Conservation (phyloP, 257 asterid species). For the Petunia axillaris region DNA sequence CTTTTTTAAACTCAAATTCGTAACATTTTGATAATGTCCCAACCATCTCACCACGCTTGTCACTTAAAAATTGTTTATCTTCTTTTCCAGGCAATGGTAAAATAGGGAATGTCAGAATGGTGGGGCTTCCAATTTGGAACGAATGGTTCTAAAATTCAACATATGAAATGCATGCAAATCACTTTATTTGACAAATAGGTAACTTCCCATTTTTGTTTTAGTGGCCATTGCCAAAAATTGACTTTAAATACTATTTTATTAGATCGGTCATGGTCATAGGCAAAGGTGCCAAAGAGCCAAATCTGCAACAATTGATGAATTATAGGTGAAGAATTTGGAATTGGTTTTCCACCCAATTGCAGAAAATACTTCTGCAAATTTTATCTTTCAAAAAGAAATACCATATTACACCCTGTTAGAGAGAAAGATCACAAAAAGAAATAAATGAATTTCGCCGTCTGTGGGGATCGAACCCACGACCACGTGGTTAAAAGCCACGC, state of each 20-base stretch:
- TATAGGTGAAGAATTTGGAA: neutral
- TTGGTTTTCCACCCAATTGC: neutral
- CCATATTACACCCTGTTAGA: too few relatives aligned
- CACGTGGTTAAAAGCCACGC: constrained; percentile 99
- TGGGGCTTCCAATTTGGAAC: neutral
- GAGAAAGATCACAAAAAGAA: too few relatives aligned
- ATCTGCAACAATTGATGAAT: neutral
- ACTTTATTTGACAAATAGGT: neutral
- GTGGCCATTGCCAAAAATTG: neutral
- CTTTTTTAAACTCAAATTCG: too few relatives aligned
- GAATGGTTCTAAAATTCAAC: neutral
- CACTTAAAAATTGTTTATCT: too few relatives aligned
- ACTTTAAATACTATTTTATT: neutral
- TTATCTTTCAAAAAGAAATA: too few relatives aligned
- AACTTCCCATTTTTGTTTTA: neutral
- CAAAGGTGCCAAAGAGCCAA: neutral
- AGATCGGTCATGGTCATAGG: neutral
- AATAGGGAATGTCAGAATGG: neutral
- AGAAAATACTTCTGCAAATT: too few relatives aligned
- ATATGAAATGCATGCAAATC: neutral
- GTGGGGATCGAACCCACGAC: constrained; percentile 98
- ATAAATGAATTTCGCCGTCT: constrained; percentile 51
- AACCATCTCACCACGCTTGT: neutral
- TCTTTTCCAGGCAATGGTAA: neutral
- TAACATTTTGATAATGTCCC: too few relatives aligned